phyloP scores from a whole-genome alignment of 495 filamentous ascomycete genomes.

The Oidiodendron maius region DNA sequence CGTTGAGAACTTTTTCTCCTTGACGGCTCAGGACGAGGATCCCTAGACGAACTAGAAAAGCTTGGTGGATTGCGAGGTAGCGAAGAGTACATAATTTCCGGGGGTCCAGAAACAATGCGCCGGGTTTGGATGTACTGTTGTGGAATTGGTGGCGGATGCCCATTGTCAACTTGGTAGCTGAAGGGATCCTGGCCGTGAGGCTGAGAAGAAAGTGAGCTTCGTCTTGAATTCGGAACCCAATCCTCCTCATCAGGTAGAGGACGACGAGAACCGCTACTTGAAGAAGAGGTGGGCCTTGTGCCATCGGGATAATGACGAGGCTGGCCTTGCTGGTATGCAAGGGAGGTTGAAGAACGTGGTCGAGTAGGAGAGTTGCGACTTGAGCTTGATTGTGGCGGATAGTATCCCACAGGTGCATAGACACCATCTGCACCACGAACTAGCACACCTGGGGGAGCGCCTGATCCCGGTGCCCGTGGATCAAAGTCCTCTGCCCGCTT shows the following conservation, averaged over 20 bases:
- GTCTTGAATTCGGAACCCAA: conserved; percentile 21
- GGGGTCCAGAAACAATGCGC: conserved; percentile 20
- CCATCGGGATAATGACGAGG: conserved; percentile 19
- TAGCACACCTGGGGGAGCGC: conserved; percentile 18
- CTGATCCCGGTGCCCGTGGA: conserved; percentile 8
- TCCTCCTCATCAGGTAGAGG: conserved; percentile 21
- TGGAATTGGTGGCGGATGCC: conserved; percentile 18
- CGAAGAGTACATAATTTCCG: conserved; percentile 20
- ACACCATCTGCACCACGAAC: conserved; percentile 24
- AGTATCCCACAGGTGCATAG: conserved; percentile 19
- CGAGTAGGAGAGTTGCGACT: conserved; percentile 24
- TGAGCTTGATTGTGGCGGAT: conserved; percentile 20
- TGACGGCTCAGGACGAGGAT: conserved; percentile 15
- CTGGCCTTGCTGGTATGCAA: conserved; percentile 5
- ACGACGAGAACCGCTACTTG: conserved; percentile 19
- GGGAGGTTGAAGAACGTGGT: conserved; percentile 23
- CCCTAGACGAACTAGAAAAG: conserved; percentile 16
- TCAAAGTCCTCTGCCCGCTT: conserved; percentile 12
- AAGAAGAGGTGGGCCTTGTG: conserved; percentile 20
- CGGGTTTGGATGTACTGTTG: conserved; percentile 19
- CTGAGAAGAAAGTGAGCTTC: conserved; percentile 17
- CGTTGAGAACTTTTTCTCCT: conserved; percentile 14
- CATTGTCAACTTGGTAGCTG: conserved; percentile 22
- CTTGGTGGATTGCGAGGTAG: conserved; percentile 19
- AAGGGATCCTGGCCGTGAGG: conserved; percentile 17